Evolutionary conservation across 352 stramenopile species (phyloP).

Genomic region (Saprolegnia diclina): DNA sequence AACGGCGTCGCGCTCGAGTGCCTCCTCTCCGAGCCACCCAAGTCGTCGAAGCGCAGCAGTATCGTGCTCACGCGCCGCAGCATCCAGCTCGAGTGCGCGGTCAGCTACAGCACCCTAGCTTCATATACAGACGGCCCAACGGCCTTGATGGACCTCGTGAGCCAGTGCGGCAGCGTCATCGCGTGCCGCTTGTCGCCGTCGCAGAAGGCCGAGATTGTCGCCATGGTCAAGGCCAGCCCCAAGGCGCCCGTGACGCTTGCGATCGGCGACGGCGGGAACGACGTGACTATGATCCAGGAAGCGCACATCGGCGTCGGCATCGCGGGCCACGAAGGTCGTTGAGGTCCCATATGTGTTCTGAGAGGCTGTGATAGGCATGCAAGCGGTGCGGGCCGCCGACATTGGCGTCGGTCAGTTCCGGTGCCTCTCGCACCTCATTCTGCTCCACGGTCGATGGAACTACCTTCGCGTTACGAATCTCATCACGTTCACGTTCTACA

Average conservation of each 20-base stretch:
- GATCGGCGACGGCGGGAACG: constrained; percentile 98
- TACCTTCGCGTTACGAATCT: constrained; percentile 63
- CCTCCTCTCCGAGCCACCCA: constrained; percentile 35
- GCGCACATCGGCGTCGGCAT: constrained; percentile 98
- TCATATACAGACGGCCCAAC: constrained; percentile 4
- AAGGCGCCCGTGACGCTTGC: constrained; percentile 78
- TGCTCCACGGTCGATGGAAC: constrained; percentile 83
- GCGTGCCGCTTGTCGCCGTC: constrained; percentile 85
- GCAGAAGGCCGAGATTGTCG: constrained; percentile 92
- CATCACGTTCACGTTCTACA: constrained; percentile 86
- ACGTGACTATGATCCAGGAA: constrained; percentile 99
- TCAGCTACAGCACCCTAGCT: too few species aligned
- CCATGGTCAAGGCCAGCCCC: constrained; percentile 85
- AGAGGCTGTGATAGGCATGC: too few species aligned
- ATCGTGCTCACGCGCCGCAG: too few species aligned
- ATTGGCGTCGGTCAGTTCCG: constrained; percentile 82
- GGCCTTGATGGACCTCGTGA: constrained; percentile 58
- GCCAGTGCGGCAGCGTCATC: constrained; percentile 80
- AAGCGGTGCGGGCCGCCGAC: constrained; percentile 72
- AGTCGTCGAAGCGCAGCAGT: too few species aligned
- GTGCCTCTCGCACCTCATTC: constrained; percentile 61
- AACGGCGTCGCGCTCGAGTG: constrained; percentile 71
- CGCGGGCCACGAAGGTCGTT: too few species aligned
- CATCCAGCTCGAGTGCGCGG: too few species aligned
- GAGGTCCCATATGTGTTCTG: too few species aligned